These are phyloP conservation scores for Xerocomellus amylosporus DNA, from an alignment of 768 basidiomycete genomes.

Conservation along the genomic window DNA sequence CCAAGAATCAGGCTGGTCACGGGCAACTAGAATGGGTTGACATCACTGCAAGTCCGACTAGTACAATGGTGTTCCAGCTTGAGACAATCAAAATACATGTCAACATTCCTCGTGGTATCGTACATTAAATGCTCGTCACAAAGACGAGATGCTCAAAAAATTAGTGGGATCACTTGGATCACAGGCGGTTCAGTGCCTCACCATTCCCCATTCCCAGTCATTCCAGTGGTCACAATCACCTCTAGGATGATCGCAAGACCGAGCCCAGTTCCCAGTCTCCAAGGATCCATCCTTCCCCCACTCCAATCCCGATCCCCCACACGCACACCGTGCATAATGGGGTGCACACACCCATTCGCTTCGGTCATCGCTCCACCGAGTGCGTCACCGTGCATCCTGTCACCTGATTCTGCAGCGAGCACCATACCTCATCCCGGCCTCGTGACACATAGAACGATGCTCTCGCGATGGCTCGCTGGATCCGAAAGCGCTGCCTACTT, in stretches of 20 bases:
- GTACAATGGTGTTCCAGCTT: not conserved
- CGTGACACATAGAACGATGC: not conserved
- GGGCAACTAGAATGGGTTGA: not conserved
- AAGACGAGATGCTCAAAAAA: conserved; percentile 32
- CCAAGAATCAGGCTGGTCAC: conserved; percentile 4
- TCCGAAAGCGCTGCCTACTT: conserved; percentile 16
- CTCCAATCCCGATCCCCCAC: conserved; percentile 23
- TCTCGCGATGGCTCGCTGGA: conserved; percentile 32
- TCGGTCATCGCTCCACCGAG: conserved; percentile 37
- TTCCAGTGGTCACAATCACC: conserved; percentile 19
- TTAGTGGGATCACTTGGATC: conserved; percentile 28
- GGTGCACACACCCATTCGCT: conserved; percentile 33
- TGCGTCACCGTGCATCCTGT: conserved; percentile 22
- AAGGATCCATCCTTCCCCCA: conserved; percentile 42
- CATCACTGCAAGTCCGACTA: conserved; percentile 1
- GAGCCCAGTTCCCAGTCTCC: conserved; percentile 38
- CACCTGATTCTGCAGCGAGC: conserved; percentile 26
- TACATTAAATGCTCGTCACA: conserved; percentile 15
- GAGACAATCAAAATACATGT: conserved; percentile 22
- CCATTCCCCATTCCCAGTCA: conserved; percentile 23
- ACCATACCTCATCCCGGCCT: not conserved
- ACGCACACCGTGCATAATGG: conserved; percentile 24
- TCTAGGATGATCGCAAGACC: conserved; percentile 14
- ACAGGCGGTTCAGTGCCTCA: conserved; percentile 28
- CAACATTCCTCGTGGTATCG: conserved; percentile 13